phyloP scores from a whole-genome alignment of 495 filamentous ascomycete genomes.

The Penicillium canescens region DNA sequence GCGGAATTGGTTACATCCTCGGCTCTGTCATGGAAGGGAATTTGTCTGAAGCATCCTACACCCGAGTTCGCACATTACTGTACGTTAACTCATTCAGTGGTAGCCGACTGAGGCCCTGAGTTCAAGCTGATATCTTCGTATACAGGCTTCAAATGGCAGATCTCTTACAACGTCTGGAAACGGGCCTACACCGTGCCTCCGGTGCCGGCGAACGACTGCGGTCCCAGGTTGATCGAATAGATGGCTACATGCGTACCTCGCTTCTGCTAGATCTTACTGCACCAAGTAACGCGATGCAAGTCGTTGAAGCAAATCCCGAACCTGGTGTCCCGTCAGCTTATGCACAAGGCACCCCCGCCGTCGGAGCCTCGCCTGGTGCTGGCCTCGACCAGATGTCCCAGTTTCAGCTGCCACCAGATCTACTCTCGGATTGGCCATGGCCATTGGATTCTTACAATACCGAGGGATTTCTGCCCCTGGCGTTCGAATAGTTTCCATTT shows the following conservation, averaged over 20 bases:
- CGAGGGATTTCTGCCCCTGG: conserved; percentile 25
- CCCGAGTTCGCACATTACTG: conserved; percentile 42
- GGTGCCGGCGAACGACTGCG: conserved; percentile 43
- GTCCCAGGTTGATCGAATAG: conserved; percentile 44
- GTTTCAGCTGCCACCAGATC: conserved; percentile 39
- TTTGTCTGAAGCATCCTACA: conserved; percentile 46
- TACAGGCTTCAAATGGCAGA: conserved; percentile 45
- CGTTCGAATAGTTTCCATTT: conserved; percentile 17
- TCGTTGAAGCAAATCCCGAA: conserved; percentile 11
- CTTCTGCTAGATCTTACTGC: conserved; percentile 18
- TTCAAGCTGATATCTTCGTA: neutral
- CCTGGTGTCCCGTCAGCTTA: conserved; percentile 1
- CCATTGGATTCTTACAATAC: conserved; percentile 30
- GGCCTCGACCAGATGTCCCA: conserved; percentile 26
- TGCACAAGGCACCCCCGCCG: conserved; percentile 7
- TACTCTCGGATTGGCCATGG: conserved; percentile 43
- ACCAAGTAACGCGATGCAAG: conserved; percentile 8
- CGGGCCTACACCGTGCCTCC: conserved; percentile 35
- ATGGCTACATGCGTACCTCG: conserved; percentile 46
- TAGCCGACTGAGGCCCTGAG: neutral
- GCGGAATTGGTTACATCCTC: conserved; percentile 50
- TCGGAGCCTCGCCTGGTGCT: conserved; percentile 1
- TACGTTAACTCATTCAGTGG: conserved; percentile 10
- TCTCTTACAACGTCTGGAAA: conserved; percentile 48
- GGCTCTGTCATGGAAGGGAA: conserved; percentile 50